Percentiles rank a stretch among this genome's conserved stretches.
phyloP scores from a whole-genome alignment of 371 early-diverging fungal species.

The Syncephalastrum sp. region DNA sequence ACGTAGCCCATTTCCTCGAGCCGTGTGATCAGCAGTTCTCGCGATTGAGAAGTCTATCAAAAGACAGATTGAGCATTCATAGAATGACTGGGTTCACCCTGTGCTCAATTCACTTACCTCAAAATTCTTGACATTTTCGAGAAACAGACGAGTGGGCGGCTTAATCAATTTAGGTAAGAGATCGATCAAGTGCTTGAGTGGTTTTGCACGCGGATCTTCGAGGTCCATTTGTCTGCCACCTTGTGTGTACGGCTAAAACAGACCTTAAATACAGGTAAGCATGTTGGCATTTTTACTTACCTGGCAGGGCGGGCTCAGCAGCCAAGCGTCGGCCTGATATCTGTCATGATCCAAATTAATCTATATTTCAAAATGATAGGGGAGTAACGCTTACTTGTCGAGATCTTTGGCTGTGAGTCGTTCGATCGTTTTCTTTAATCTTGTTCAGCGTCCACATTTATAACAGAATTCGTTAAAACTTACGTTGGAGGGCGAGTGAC shows the following conservation, averaged over 20 bases:
- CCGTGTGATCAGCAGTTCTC: slow-evolving; percentile 53
- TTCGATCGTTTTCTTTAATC: slow-evolving; percentile 59
- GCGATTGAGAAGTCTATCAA: slow-evolving; percentile 54
- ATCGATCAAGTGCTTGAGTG: slow-evolving; percentile 61
- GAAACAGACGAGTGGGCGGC: slow-evolving; percentile 57
- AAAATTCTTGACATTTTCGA: slow-evolving; percentile 81
- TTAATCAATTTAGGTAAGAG: slow-evolving; percentile 49
- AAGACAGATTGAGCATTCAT: not conserved
- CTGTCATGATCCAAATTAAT: slow-evolving; percentile 12
- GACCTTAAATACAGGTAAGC: not conserved
- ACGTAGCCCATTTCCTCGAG: slow-evolving; percentile 63
- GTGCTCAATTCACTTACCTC: slow-evolving; percentile 41
- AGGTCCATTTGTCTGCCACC: slow-evolving; percentile 66
- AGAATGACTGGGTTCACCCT: not conserved
- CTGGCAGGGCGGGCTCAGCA: slow-evolving; percentile 87
- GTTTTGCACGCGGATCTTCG: slow-evolving; percentile 66
- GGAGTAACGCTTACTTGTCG: slow-evolving; percentile 38
- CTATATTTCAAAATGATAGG: not conserved
- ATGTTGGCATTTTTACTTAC: slow-evolving; percentile 10
- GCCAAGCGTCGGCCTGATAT: slow-evolving; percentile 71
- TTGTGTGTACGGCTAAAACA: slow-evolving; percentile 61
- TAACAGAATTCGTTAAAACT: not conserved
- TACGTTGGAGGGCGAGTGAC: slow-evolving; percentile 54
- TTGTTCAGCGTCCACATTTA: not conserved
- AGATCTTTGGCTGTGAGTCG: slow-evolving; percentile 57